Conservation (phyloP, 192 early-diverging fungal species). For the Podochytrium sp. region DNA sequence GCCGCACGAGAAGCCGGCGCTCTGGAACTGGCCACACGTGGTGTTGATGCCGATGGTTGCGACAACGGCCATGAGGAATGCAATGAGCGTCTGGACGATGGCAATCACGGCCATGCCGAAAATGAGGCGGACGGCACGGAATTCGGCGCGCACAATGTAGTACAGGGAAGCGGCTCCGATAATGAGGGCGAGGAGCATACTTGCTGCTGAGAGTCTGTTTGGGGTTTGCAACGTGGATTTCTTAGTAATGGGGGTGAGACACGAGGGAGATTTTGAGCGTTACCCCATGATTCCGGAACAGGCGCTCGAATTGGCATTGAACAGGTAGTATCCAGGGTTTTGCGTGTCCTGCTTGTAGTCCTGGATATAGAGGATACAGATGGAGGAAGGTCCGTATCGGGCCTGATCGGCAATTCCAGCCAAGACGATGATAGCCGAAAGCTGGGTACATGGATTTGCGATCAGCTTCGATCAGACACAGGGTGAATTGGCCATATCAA, state of each 20-base stretch:
- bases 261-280: too few species aligned
- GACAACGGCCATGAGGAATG: slow-evolving; percentile 39
- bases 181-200: slow-evolving; percentile 26
- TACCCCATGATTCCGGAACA: slow-evolving; percentile 30
- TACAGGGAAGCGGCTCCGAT: slow-evolving; percentile 33
- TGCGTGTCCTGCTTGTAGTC: slow-evolving; percentile 21
- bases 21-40: slow-evolving; percentile 37
- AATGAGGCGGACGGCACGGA: slow-evolving; percentile 37
- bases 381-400: slow-evolving; percentile 32
- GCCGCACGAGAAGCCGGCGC: slow-evolving; percentile 26
- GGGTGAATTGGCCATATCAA: not conserved
- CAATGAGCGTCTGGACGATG: slow-evolving; percentile 31
- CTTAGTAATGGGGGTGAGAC: too few species aligned
- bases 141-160: slow-evolving; percentile 35
- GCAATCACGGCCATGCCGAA: slow-evolving; percentile 36
- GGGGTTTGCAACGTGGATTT: not conserved
- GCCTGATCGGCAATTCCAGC: slow-evolving; percentile 38
- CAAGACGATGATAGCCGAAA: slow-evolving; percentile 31
- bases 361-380: slow-evolving; percentile 37
- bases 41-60: slow-evolving; percentile 35
- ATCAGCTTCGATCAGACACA: not conserved
- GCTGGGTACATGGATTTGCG: not conserved
- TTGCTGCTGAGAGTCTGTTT: slow-evolving; percentile 23
- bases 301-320: slow-evolving; percentile 29
- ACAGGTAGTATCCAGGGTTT: slow-evolving; percentile 36